phyloP scores from a whole-genome alignment of 441 rosid genomes.

The Euphorbia neoarborescens region DNA sequence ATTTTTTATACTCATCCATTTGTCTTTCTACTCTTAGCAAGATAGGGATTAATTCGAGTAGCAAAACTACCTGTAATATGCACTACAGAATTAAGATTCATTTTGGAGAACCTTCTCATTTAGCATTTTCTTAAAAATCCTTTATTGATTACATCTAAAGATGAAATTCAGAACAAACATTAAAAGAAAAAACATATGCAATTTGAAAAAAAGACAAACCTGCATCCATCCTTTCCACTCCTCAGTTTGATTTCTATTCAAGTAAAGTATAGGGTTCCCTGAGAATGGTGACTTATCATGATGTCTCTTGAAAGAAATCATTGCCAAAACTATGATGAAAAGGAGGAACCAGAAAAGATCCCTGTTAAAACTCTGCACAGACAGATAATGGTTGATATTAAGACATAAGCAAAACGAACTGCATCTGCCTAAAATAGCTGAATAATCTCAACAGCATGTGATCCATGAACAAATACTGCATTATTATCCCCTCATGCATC shows the following conservation, averaged over 20 bases:
- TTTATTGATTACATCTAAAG: conserved; percentile 5
- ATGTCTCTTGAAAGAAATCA: conserved; percentile 83
- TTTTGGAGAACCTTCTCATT: too few relatives aligned
- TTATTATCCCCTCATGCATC: background rate
- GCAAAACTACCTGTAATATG: too few relatives aligned
- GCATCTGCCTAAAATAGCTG: background rate
- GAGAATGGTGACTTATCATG: conserved; percentile 75
- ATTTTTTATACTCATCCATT: too few relatives aligned
- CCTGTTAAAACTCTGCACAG: conserved; percentile 73
- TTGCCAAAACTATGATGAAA: conserved; percentile 77
- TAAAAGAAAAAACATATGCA: background rate
- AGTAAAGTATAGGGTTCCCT: conserved; percentile 73
- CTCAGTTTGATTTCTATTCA: conserved; percentile 96
- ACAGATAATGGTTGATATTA: conserved; percentile 19
- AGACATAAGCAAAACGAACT: conserved; percentile 18
- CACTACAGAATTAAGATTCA: too few relatives aligned
- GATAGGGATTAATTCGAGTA: too few relatives aligned
- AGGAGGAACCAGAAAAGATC: conserved; percentile 95
- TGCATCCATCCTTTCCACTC: conserved; percentile 99
- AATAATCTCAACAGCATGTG: background rate
- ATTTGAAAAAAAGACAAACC: conserved; percentile 41
- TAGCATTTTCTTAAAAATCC: conserved; percentile 10
- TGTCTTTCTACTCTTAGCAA: too few relatives aligned
- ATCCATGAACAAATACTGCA: background rate
- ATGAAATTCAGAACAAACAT: too few relatives aligned